A percentile compares a stretch with the other conserved stretches of the same genome.
phyloP scores from a whole-genome alignment of 495 filamentous ascomycete species.

The Podospora pseudopauciseta region DNA sequence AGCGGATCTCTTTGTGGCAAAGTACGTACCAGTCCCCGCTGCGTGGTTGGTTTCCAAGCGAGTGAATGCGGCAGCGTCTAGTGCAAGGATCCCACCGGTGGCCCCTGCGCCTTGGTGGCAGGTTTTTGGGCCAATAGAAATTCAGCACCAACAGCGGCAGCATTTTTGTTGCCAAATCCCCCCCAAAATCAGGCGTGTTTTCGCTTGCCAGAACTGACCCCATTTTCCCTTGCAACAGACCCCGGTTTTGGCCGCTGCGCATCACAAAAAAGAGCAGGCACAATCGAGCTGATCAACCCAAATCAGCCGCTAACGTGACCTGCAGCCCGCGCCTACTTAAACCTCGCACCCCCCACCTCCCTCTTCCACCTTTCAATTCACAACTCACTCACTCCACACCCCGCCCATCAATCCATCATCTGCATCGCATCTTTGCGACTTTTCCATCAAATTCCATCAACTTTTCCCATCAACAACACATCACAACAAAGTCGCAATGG shows the following conservation, averaged over 20 bases:
- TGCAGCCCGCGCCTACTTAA: constrained; percentile 41
- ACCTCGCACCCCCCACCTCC: constrained; percentile 44
- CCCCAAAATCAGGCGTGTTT: constrained; percentile 28
- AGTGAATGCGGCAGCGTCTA: constrained; percentile 8
- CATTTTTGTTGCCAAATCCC: constrained; percentile 27
- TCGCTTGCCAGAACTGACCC: constrained; percentile 26
- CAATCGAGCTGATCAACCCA: constrained; percentile 25
- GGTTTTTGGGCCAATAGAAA: constrained; percentile 35
- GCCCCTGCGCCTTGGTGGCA: constrained; percentile 22
- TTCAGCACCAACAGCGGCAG: constrained; percentile 11
- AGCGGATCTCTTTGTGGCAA: constrained; percentile 11
- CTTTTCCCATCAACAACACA: constrained; percentile 42
- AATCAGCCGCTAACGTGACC: constrained; percentile 47
- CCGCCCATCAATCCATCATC: constrained; percentile 35
- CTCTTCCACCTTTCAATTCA: constrained; percentile 48
- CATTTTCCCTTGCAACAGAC: constrained; percentile 34
- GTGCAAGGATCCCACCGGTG: constrained; percentile 15
- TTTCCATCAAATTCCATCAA: constrained; percentile 38
- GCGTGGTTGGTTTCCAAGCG: constrained; percentile 15
- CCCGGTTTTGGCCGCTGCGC: constrained; percentile 32
- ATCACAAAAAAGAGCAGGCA: constrained; percentile 32
- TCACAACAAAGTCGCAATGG: constrained; percentile 67
- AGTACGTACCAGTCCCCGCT: constrained; percentile 18
- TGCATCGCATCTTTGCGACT: constrained; percentile 33
- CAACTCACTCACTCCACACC: constrained; percentile 29